These are phyloP conservation scores for Sechiopsis laciniata DNA, from an alignment of 306 rosid species.

Conservation along the genomic window DNA sequence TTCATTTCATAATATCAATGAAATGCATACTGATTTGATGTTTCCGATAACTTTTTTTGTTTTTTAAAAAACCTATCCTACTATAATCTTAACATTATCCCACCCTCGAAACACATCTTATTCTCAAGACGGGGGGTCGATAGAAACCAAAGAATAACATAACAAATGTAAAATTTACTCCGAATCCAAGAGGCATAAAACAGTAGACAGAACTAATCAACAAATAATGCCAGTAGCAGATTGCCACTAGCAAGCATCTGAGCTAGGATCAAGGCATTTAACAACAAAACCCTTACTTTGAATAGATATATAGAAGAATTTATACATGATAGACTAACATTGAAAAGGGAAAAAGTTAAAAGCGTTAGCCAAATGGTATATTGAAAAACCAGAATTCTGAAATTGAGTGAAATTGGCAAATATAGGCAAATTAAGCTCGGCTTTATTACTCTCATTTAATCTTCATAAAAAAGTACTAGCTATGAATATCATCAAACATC, in stretches of 20 bases:
- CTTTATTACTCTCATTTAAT: neutral
- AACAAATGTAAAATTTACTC: neutral
- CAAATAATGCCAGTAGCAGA: neutral
- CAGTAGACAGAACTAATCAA: neutral
- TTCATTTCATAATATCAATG: too few relatives aligned
- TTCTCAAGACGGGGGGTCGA: neutral
- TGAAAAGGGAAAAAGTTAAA: neutral
- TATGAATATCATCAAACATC: neutral
- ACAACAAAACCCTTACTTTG: neutral
- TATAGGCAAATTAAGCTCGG: neutral
- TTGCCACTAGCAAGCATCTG: neutral
- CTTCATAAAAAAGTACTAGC: slow-evolving; percentile 4
- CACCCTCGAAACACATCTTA: neutral
- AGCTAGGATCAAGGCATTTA: neutral
- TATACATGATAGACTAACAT: slow-evolving; percentile 10
- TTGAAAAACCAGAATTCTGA: neutral
- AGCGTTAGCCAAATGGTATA: neutral
- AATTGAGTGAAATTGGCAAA: neutral
- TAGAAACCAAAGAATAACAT: neutral
- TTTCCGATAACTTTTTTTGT: too few relatives aligned
- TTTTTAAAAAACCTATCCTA: neutral
- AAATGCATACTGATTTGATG: too few relatives aligned
- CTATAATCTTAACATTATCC: neutral
- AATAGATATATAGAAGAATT: neutral
- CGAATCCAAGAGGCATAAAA: neutral